Evolutionary conservation across 2,329 filamentous ascomycete species (phyloP).

Genomic region (Paecilomyces formosus): DNA sequence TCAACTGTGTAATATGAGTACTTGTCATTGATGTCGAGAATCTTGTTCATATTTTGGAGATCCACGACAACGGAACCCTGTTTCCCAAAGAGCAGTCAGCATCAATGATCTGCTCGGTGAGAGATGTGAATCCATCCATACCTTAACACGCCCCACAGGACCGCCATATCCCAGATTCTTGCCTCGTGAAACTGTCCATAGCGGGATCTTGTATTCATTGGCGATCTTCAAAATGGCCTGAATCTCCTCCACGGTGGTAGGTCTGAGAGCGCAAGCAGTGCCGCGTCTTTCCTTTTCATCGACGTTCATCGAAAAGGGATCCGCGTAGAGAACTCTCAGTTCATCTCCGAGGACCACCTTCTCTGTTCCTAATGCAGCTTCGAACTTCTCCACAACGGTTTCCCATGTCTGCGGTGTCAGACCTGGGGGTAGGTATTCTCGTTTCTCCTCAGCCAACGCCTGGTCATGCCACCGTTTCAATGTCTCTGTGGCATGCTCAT

Average conservation of each 20-base stretch:
- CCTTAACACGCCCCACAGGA: slow-evolving; percentile 36
- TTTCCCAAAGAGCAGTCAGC: not conserved
- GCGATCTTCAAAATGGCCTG: slow-evolving; percentile 8
- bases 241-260: slow-evolving; percentile 3
- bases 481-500: not conserved
- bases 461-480: not conserved
- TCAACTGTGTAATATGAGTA: slow-evolving; percentile 23
- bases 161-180: slow-evolving; percentile 21
- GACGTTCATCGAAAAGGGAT: not conserved
- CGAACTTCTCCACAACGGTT: not conserved
- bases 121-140: slow-evolving; percentile 38
- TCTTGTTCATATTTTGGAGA: slow-evolving; percentile 17
- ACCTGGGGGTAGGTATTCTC: not conserved
- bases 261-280: not conserved
- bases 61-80: slow-evolving; percentile 7
- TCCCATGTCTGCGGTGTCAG: not conserved
- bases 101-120: not conserved
- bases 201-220: slow-evolving; percentile 10
- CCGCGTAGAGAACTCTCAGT: not conserved
- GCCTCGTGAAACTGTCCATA: slow-evolving; percentile 13
- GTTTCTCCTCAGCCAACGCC: not conserved
- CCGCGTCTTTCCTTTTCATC: not conserved
- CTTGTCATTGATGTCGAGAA: slow-evolving; percentile 25
- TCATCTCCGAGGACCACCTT: not conserved
- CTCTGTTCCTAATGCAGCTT: not conserved